Percentiles rank a stretch among this genome's conserved stretches.
Conservation (phyloP, 1,284 basidiomycete genomes). For the Grifola frondosa region DNA sequence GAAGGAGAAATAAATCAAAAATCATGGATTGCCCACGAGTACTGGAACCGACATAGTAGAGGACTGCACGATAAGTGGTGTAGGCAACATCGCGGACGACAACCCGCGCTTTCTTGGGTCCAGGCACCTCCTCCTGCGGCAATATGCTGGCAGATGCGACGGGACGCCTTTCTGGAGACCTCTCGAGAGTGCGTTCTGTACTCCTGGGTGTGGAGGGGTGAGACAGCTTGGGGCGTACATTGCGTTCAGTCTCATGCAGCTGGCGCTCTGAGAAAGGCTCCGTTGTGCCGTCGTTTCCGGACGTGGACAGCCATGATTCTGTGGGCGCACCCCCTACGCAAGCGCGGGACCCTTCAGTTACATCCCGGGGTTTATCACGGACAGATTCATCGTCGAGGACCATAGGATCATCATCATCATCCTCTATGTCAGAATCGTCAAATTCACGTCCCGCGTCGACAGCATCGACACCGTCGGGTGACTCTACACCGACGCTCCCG, state of each 20-base stretch:
- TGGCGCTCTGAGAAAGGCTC: no score
- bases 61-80: conserved; percentile 77
- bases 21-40: neutral
- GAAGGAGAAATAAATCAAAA: neutral
- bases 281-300: no score
- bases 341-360: no score
- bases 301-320: conserved; percentile 5
- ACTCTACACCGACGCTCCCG: conserved; percentile 13
- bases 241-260: conserved; percentile 21
- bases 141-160: neutral
- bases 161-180: neutral
- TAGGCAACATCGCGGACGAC: conserved; percentile 80
- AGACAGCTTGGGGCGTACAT: conserved; percentile 34
- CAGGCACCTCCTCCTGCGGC: conserved; percentile 22
- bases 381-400: neutral
- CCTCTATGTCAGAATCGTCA: conserved; percentile 67
- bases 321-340: no score
- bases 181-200: conserved; percentile 6
- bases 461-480: conserved; percentile 28
- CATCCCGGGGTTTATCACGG: conserved; percentile 3
- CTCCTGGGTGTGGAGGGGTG: conserved; percentile 34
- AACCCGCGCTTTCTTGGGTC: conserved; percentile 56
- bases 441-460: conserved; percentile 34
- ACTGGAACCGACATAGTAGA: conserved; percentile 69
- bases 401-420: conserved; percentile 28